phyloP scores from a whole-genome alignment of 1,284 basidiomycete species.

The Marasmius tenuissimus region DNA sequence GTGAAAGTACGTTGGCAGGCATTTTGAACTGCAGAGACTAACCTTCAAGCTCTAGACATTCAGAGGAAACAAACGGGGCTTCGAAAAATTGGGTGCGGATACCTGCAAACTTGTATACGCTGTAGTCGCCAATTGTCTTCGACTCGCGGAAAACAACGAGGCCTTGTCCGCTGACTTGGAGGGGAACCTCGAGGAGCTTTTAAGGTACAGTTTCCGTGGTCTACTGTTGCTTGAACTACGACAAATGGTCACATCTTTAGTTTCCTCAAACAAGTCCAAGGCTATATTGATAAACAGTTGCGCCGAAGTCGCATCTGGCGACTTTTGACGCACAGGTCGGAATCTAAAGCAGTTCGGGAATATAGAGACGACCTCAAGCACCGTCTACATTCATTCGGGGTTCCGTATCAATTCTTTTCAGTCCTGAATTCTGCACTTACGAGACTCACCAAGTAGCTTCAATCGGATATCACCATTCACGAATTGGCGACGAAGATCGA shows the following conservation, averaged over 20 bases:
- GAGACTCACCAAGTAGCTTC: not conserved
- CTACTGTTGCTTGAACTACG: no score
- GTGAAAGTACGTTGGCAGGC: not conserved
- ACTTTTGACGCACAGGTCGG: not conserved
- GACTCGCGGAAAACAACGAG: not conserved
- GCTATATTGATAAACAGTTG: not conserved
- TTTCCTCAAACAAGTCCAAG: not conserved
- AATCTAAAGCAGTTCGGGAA: not conserved
- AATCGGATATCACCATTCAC: conserved; percentile 1
- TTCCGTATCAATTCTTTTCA: not conserved
- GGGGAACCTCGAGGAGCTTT: not conserved
- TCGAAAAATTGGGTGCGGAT: not conserved
- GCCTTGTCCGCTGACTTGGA: not conserved
- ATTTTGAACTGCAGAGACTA: no score
- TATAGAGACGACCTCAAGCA: not conserved
- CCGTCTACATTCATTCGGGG: not conserved
- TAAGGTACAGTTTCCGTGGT: not conserved
- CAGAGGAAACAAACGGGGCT: not conserved
- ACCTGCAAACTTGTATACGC: not conserved
- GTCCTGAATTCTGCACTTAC: no score
- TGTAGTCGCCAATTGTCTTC: not conserved
- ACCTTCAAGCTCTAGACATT: not conserved
- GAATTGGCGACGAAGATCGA: not conserved
- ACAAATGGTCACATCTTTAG: not conserved
- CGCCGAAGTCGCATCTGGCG: not conserved